Conservation (phyloP, 805 yeast species). For the Lipomyces chichibuensis region DNA sequence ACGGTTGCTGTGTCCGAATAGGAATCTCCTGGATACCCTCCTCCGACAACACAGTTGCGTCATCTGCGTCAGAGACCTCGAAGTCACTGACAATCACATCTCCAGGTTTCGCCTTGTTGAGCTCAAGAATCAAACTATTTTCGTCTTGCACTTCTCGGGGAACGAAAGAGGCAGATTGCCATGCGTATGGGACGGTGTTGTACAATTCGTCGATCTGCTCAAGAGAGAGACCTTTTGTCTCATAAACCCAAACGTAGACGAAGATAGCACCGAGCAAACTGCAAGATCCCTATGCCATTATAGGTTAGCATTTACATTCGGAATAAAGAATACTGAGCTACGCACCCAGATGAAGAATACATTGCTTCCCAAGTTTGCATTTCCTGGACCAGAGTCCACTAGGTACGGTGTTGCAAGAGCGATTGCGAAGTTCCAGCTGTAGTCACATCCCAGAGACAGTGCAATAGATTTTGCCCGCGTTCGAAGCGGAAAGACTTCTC, state of each 20-base stretch:
- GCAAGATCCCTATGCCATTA: slow-evolving; percentile 43
- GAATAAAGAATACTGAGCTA: too few relatives aligned
- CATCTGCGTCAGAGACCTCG: background rate
- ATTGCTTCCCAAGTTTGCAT: slow-evolving; percentile 23
- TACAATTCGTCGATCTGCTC: slow-evolving; percentile 79
- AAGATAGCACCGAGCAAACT: slow-evolving; percentile 62
- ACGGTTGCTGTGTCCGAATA: background rate
- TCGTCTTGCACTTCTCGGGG: slow-evolving; percentile 7
- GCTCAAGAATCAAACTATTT: background rate
- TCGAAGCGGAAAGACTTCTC: slow-evolving; percentile 31
- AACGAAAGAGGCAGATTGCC: slow-evolving; percentile 20
- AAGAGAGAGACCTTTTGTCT: slow-evolving; percentile 78
- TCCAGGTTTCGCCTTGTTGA: background rate
- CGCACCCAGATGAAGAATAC: slow-evolving; percentile 32
- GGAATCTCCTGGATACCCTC: background rate
- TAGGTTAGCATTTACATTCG: background rate
- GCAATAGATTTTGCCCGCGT: slow-evolving; percentile 30
- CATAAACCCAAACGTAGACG: slow-evolving; percentile 72
- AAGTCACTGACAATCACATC: background rate
- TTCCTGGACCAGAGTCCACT: slow-evolving; percentile 47
- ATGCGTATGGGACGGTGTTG: slow-evolving; percentile 38
- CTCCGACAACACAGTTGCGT: background rate
- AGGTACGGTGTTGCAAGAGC: slow-evolving; percentile 29
- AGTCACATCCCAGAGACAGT: slow-evolving; percentile 28
- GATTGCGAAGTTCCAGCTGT: slow-evolving; percentile 44